A percentile compares a stretch with the other conserved stretches of the same genome.
Conservation (phyloP, 768 basidiomycete species). For the Tulasnella sp. region DNA sequence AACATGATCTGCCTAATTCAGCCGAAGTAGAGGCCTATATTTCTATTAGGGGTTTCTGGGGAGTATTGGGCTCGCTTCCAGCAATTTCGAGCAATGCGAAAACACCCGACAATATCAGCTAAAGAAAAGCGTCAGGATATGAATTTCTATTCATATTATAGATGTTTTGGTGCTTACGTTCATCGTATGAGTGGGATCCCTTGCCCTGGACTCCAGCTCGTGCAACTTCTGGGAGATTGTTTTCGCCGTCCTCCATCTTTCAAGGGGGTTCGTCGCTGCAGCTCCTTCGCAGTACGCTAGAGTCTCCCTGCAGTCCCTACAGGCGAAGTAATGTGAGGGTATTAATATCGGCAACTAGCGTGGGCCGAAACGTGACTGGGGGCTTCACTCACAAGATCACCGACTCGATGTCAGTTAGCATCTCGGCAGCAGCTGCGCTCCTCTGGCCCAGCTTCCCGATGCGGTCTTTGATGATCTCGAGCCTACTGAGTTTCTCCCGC, state of each 20-base stretch:
- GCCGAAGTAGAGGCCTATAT: not conserved
- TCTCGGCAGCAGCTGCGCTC: not conserved
- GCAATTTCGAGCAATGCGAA: slow-evolving; percentile 20
- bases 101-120: slow-evolving; percentile 18
- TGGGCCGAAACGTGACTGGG: not conserved
- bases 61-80: not conserved
- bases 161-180: not conserved
- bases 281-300: not conserved
- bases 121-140: not conserved
- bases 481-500: not conserved
- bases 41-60: slow-evolving; percentile 6
- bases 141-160: not conserved
- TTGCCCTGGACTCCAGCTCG: slow-evolving; percentile 17
- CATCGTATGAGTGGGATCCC: slow-evolving; percentile 18
- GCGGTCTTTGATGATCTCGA: not conserved
- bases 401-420: slow-evolving; percentile 16
- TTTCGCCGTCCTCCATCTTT: slow-evolving; percentile 13
- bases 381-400: slow-evolving; percentile 16
- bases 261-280: not conserved
- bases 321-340: not conserved
- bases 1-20: too few relatives aligned
- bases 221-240: slow-evolving; percentile 11
- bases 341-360: not conserved
- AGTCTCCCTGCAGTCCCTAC: slow-evolving; percentile 8
- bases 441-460: not conserved